Conservation (phyloP, 192 early-diverging fungal species). For the Coemansia umbellata region DNA sequence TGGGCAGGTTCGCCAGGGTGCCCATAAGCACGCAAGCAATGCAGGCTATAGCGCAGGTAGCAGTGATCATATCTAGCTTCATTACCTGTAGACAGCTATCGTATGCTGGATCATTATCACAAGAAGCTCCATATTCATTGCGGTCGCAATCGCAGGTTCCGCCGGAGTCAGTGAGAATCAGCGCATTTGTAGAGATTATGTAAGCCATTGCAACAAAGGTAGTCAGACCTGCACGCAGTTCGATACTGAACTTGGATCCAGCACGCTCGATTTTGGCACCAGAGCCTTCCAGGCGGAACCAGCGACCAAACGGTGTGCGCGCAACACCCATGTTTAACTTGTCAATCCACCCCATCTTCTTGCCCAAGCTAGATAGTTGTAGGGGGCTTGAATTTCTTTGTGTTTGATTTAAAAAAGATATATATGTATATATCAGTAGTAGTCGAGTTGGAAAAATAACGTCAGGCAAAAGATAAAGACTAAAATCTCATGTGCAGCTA, state of each 20-base stretch:
- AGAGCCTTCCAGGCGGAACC: constrained; percentile 63
- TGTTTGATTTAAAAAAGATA: too few species aligned
- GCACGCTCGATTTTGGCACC: constrained; percentile 55
- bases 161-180: constrained; percentile 72
- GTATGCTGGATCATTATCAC: constrained; percentile 58
- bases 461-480: too few species aligned
- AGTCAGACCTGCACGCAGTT: constrained; percentile 66
- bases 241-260: constrained; percentile 62
- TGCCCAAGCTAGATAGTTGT: too few species aligned
- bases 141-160: constrained; percentile 72
- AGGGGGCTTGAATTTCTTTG: too few species aligned
- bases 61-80: constrained; percentile 70
- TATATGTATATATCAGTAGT: too few species aligned
- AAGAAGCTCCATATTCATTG: constrained; percentile 52
- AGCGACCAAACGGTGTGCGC: constrained; percentile 53
- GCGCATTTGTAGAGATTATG: constrained; percentile 69
- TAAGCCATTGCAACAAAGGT: constrained; percentile 73
- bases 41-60: constrained; percentile 63
- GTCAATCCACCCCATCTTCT: constrained; percentile 51
- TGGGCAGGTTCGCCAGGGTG: constrained; percentile 67
- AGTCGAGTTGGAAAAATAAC: too few species aligned
- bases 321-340: constrained; percentile 58
- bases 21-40: constrained; percentile 68
- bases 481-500: too few species aligned
- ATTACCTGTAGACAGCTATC: constrained; percentile 58